Conservation (phyloP, 441 rosid species). For the Hura crepitans region DNA sequence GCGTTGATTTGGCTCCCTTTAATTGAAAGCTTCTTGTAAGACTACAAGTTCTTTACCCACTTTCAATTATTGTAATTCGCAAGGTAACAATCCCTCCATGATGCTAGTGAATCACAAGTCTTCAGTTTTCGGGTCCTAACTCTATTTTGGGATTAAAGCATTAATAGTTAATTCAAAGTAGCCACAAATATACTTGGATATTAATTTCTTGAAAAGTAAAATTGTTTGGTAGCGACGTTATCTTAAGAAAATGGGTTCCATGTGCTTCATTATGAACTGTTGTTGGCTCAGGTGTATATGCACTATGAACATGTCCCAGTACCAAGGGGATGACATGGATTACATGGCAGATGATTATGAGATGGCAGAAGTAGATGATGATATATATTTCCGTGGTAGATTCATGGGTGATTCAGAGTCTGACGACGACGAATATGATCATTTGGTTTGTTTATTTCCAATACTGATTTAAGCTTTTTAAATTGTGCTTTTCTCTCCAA, state of each 20-base stretch:
- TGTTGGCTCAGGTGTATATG: slow-evolving; percentile 20
- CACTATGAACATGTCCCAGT: slow-evolving; percentile 33
- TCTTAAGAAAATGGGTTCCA: slow-evolving; percentile 1
- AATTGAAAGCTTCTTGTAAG: background rate
- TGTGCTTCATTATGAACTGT: background rate
- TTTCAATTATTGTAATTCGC: too few species aligned
- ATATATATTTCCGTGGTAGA: slow-evolving; percentile 42
- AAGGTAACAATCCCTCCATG: background rate
- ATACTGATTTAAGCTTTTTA: background rate
- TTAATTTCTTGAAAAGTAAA: background rate
- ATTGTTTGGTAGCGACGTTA: background rate
- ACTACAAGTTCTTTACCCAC: too few species aligned
- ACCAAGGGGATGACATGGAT: slow-evolving; percentile 37
- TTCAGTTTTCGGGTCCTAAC: background rate
- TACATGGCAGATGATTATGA: slow-evolving; percentile 44
- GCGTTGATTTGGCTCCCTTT: background rate
- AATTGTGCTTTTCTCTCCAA: background rate
- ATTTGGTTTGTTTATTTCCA: slow-evolving; percentile 33
- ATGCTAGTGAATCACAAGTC: background rate
- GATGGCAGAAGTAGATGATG: slow-evolving; percentile 51
- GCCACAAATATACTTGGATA: background rate
- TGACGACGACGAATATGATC: slow-evolving; percentile 43
- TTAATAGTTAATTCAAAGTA: background rate
- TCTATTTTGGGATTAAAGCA: background rate
- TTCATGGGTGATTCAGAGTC: slow-evolving; percentile 46